These are phyloP conservation scores for Mycena filopes DNA, from an alignment of 768 basidiomycete species.

Conservation along the genomic window DNA sequence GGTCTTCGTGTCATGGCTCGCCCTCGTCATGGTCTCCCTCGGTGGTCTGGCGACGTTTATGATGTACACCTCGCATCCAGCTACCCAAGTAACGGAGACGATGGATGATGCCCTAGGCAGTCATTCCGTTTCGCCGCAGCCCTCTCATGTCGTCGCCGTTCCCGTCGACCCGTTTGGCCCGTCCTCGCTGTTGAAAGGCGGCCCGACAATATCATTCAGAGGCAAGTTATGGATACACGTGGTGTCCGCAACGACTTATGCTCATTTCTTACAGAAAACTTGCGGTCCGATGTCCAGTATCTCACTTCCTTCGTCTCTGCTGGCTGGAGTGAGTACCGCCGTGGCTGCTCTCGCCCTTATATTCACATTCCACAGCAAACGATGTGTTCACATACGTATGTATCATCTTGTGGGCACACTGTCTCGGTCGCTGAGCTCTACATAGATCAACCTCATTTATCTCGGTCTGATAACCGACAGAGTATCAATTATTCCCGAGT, in stretches of 20 bases:
- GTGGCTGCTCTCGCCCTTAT: conserved; percentile 15
- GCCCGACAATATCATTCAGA: conserved; percentile 67
- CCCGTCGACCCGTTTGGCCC: conserved; percentile 31
- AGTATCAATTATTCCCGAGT: conserved; percentile 67
- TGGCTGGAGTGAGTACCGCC: conserved; percentile 72
- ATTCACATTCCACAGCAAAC: conserved; percentile 60
- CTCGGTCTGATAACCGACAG: conserved; percentile 67
- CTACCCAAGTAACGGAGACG: conserved; percentile 8
- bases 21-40: conserved; percentile 44
- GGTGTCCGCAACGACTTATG: neutral
- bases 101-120: neutral
- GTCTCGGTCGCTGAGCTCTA: neutral
- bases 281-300: conserved; percentile 68
- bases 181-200: conserved; percentile 46
- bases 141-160: neutral
- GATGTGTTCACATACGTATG: conserved; percentile 80
- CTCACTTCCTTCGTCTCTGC: conserved; percentile 81
- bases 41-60: conserved; percentile 39
- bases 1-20: conserved; percentile 40
- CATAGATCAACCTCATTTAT: conserved; percentile 66
- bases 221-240: conserved; percentile 46
- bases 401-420: neutral
- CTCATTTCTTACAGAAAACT: conserved; percentile 59
- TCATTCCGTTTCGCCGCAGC: neutral
- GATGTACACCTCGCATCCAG: conserved; percentile 36